Conservation (phyloP, 176 grass and related monocot species). For the Secale cereale region DNA sequence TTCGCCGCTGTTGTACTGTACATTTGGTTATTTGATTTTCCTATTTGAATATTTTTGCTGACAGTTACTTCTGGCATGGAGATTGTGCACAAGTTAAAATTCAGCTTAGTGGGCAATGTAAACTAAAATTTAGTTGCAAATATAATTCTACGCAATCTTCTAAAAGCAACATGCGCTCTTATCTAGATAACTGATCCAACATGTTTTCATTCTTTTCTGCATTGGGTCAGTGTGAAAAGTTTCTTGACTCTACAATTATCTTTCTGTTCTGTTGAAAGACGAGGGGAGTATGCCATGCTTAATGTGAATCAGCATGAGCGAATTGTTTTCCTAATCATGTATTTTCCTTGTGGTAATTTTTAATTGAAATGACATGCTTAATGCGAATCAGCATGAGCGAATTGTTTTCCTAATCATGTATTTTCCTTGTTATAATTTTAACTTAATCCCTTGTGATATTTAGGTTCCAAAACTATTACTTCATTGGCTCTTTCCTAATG, state of each 20-base stretch:
- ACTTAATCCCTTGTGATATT: not conserved
- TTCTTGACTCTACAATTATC: not conserved
- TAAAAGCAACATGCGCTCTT: not conserved
- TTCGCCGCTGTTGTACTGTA: not conserved
- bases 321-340: slow-evolving; percentile 13
- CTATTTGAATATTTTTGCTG: not conserved
- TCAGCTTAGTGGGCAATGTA: not conserved
- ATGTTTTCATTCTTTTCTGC: slow-evolving; percentile 3
- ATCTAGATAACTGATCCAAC: not conserved
- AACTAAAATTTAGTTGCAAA: slow-evolving; percentile 5
- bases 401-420: too few relatives aligned
- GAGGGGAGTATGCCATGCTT: not conserved
- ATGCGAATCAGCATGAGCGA: too few relatives aligned
- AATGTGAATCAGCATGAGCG: not conserved
- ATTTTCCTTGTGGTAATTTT: not conserved
- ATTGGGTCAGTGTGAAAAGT: slow-evolving; percentile 1
- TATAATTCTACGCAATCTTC: not conserved
- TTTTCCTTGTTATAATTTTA: too few relatives aligned
- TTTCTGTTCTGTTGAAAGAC: not conserved
- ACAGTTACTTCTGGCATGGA: not conserved
- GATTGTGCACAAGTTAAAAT: not conserved
- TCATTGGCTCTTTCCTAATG: slow-evolving; percentile 49
- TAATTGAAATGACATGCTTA: too few relatives aligned
- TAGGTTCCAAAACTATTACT: slow-evolving; percentile 92
- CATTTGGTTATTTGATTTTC: slow-evolving; percentile 19